These are phyloP conservation scores for Sisymbrium irio DNA, from an alignment of 345 rosid genomes.

Conservation along the genomic window DNA sequence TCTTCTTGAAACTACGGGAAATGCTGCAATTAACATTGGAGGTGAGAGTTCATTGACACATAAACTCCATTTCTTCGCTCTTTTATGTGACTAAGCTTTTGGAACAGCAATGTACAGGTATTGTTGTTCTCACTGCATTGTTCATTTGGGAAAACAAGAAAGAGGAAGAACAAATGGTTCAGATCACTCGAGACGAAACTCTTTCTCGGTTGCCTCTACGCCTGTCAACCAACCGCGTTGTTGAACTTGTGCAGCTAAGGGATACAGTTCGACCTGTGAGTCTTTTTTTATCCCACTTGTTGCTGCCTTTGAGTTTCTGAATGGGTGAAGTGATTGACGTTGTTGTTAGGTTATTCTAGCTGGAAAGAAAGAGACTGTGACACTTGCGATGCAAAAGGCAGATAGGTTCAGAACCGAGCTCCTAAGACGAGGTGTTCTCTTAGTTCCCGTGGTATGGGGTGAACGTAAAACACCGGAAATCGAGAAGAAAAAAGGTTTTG, in stretches of 20 bases:
- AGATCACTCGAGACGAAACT: slow-evolving; percentile 83
- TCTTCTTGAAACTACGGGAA: slow-evolving; percentile 68
- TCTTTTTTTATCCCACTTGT: slow-evolving; percentile 7
- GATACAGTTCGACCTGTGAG: slow-evolving; percentile 93
- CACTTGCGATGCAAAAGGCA: slow-evolving; percentile 66
- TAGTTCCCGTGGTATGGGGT: slow-evolving; percentile 86
- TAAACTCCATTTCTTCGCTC: background rate
- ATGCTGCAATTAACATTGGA: slow-evolving; percentile 84
- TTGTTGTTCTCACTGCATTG: slow-evolving; percentile 65
- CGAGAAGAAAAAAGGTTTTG: slow-evolving; percentile 90
- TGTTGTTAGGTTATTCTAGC: slow-evolving; percentile 79
- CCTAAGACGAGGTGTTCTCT: slow-evolving; percentile 76
- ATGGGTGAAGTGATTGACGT: slow-evolving; percentile 12
- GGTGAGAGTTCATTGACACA: slow-evolving; percentile 45
- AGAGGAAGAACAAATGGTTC: slow-evolving; percentile 94
- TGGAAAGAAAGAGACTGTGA: slow-evolving; percentile 68
- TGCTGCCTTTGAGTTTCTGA: background rate
- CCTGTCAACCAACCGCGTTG: slow-evolving; percentile 86
- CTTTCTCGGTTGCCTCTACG: slow-evolving; percentile 89
- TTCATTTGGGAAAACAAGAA: slow-evolving; percentile 90
- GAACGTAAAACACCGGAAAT: slow-evolving; percentile 52
- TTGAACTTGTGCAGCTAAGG: slow-evolving; percentile 92
- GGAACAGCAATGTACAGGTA: slow-evolving; percentile 81
- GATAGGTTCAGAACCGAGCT: slow-evolving; percentile 92
- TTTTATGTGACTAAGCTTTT: slow-evolving; percentile 54